A percentile compares a stretch with the other conserved stretches of the same genome.
Evolutionary conservation across 495 filamentous ascomycete genomes (phyloP).

Genomic region (Penicillium maclennaniae): DNA sequence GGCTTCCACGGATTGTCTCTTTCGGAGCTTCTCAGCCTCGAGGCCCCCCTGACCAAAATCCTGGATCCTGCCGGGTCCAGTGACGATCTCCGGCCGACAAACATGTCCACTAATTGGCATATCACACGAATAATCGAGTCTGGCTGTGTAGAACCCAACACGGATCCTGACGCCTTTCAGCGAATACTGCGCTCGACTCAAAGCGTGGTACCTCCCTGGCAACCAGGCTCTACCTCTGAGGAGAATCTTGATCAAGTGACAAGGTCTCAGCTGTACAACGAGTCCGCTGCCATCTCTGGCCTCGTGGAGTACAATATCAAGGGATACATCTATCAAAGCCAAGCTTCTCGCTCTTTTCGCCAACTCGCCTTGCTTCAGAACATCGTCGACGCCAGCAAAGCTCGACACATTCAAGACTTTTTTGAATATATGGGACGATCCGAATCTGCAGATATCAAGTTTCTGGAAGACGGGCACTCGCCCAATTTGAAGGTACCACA

Average conservation of each 20-base stretch:
- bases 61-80: conserved; percentile 17
- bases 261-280: conserved; percentile 34
- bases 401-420: conserved; percentile 35
- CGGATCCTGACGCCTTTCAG: conserved; percentile 40
- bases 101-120: conserved; percentile 43
- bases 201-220: conserved; percentile 38
- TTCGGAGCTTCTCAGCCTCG: conserved; percentile 18
- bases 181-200: conserved; percentile 29
- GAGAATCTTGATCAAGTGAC: conserved; percentile 20
- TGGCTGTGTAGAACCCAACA: conserved; percentile 33
- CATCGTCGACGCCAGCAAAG: conserved; percentile 39
- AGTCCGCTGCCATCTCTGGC: conserved; percentile 33
- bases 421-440: conserved; percentile 23
- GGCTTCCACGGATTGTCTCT: conserved; percentile 24
- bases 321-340: conserved; percentile 20
- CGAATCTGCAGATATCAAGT: conserved; percentile 11
- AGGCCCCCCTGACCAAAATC: conserved; percentile 23
- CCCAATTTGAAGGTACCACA: conserved; percentile 17
- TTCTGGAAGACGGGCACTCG: conserved; percentile 20
- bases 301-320: conserved; percentile 37
- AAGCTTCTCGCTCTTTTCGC: conserved; percentile 28
- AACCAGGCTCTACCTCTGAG: conserved; percentile 15
- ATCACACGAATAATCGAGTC: conserved; percentile 52
- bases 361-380: conserved; percentile 35
- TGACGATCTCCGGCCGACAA: conserved; percentile 22